Conservation (phyloP, 768 basidiomycete species). For the Galerina marginata region DNA sequence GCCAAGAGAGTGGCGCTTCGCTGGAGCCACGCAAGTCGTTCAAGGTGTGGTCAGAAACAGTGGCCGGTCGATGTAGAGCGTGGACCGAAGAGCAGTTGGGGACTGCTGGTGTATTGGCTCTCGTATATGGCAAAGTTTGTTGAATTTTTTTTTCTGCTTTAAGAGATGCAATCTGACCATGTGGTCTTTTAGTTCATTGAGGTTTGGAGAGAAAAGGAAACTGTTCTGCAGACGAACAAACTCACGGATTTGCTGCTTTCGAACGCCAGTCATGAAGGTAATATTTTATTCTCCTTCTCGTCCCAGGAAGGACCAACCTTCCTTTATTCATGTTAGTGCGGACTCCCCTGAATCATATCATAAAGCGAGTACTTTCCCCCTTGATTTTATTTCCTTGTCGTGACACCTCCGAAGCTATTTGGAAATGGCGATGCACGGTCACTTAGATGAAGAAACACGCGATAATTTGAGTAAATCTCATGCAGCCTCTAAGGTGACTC, state of each 20-base stretch:
- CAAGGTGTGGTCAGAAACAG: slow-evolving; percentile 78
- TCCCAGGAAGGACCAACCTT: neutral
- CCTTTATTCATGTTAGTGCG: slow-evolving; percentile 48
- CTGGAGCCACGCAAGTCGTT: slow-evolving; percentile 84
- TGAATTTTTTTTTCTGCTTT: neutral
- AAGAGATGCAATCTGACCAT: neutral
- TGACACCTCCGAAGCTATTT: slow-evolving; percentile 55
- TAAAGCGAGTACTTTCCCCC: slow-evolving; percentile 55
- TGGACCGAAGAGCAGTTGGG: slow-evolving; percentile 89
- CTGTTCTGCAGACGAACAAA: slow-evolving; percentile 70
- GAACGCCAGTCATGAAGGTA: slow-evolving; percentile 86
- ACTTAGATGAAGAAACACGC: slow-evolving; percentile 72
- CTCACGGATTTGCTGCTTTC: slow-evolving; percentile 76
- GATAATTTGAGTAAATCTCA: slow-evolving; percentile 77
- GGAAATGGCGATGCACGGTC: slow-evolving; percentile 80
- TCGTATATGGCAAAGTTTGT: slow-evolving; percentile 75
- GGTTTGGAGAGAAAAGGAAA: slow-evolving; percentile 86
- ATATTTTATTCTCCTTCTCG: slow-evolving; percentile 4
- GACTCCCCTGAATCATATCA: slow-evolving; percentile 82
- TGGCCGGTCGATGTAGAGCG: slow-evolving; percentile 66
- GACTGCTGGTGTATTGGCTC: slow-evolving; percentile 77
- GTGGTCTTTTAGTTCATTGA: slow-evolving; percentile 66
- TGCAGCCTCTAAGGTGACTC: slow-evolving; percentile 69
- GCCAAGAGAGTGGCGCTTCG: slow-evolving; percentile 32
- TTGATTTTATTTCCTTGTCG: neutral